Conservation (phyloP, 1,284 basidiomycete genomes). For the Exobasidium rhododendri region DNA sequence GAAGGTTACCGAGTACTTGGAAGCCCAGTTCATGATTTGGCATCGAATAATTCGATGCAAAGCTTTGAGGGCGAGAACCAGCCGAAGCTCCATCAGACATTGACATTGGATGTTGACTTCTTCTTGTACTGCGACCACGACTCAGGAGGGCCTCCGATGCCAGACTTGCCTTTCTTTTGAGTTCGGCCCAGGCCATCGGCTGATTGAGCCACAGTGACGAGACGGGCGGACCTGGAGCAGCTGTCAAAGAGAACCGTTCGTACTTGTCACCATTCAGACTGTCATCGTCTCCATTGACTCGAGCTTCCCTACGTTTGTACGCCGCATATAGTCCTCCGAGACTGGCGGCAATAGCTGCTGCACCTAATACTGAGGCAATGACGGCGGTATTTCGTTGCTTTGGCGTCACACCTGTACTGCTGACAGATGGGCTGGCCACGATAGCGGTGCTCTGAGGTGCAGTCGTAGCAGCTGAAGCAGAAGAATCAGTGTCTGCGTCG, state of each 20-base stretch:
- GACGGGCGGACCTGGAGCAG: constrained; percentile 21
- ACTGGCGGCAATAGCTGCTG: constrained; percentile 43
- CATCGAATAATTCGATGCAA: neutral
- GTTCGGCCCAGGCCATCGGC: constrained; percentile 12
- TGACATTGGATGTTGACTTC: neutral
- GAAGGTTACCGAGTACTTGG: constrained; percentile 9
- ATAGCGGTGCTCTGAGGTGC: neutral
- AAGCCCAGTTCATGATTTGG: neutral
- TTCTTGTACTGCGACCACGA: neutral
- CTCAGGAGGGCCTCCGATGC: neutral
- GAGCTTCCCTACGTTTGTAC: constrained; percentile 37
- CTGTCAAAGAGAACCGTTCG: neutral
- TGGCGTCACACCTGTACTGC: neutral
- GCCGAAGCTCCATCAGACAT: neutral
- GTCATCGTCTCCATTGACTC: constrained; percentile 13
- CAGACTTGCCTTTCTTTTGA: constrained; percentile 8
- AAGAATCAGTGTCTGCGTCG: neutral
- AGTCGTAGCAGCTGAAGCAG: neutral
- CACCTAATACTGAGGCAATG: constrained; percentile 45
- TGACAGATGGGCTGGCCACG: neutral
- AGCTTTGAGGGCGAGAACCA: neutral
- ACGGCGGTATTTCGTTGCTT: constrained; percentile 30
- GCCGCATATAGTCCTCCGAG: constrained; percentile 49
- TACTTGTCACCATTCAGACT: constrained; percentile 7
- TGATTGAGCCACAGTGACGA: constrained; percentile 27